These are phyloP conservation scores for Colletotrichum orchidophilum DNA, from an alignment of 2,329 filamentous ascomycete species.

Conservation along the genomic window DNA sequence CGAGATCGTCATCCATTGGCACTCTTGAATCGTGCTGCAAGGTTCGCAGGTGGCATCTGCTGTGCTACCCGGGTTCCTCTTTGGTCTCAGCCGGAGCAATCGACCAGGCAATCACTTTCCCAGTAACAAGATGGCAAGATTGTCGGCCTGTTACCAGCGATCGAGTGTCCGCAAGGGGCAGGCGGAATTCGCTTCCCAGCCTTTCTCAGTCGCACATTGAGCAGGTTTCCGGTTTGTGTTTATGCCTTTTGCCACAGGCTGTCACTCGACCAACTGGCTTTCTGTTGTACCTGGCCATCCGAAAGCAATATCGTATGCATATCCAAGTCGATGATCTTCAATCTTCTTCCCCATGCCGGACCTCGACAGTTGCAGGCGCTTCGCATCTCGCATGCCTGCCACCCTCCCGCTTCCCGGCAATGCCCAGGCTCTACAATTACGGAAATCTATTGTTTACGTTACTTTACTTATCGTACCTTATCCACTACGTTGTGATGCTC, in stretches of 20 bases:
- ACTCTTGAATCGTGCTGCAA: background rate
- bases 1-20: background rate
- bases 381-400: constrained; percentile 27
- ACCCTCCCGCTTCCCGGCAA: constrained; percentile 17
- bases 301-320: constrained; percentile 4
- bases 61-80: background rate
- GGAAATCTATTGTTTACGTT: constrained; percentile 12
- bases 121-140: constrained; percentile 47
- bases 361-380: constrained; percentile 26
- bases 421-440: background rate
- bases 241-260: constrained; percentile 8
- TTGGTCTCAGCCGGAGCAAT: constrained; percentile 12
- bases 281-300: constrained; percentile 3
- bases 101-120: constrained; percentile 29
- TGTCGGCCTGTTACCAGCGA: constrained; percentile 40
- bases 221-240: background rate
- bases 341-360: constrained; percentile 10
- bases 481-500: background rate
- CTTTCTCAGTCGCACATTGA: background rate
- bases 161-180: constrained; percentile 9
- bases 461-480: constrained; percentile 3
- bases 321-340: constrained; percentile 15
- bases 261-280: background rate
- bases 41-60: constrained; percentile 5
- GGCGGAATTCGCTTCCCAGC: background rate